A percentile compares a stretch with the other conserved stretches of the same genome.
Conservation (phyloP, 148 eudicot species). For the Suaeda aralocaspica region DNA sequence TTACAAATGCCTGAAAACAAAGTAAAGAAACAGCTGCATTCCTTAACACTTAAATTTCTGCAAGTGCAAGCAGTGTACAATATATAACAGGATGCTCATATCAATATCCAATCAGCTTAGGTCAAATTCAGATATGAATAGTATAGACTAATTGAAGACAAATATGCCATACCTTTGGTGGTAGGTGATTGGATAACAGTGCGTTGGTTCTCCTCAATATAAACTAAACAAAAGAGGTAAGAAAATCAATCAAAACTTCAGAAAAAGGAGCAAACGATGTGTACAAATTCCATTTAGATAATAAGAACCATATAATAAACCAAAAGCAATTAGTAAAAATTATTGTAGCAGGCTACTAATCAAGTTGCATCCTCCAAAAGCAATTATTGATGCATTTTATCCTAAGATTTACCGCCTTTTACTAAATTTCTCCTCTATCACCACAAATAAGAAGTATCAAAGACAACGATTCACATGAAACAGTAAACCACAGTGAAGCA, state of each 20-base stretch:
- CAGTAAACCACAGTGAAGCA: not conserved
- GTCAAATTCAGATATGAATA: not conserved
- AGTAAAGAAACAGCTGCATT: too few species aligned
- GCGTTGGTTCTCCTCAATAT: conserved; percentile 96
- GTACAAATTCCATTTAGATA: not conserved
- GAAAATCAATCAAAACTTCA: conserved; percentile 12
- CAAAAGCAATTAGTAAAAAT: not conserved
- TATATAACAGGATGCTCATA: not conserved
- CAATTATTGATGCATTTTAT: not conserved
- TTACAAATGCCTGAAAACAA: not conserved
- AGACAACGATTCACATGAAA: not conserved
- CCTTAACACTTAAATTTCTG: too few species aligned
- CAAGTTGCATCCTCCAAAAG: conserved; percentile 1
- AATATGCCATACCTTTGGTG: conserved; percentile 82
- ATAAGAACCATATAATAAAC: too few species aligned
- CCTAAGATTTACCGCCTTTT: not conserved
- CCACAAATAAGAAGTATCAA: not conserved
- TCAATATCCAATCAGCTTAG: not conserved
- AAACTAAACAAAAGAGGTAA: conserved; percentile 49
- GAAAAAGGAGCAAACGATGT: not conserved
- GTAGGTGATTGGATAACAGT: conserved; percentile 88
- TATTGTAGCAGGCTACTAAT: not conserved
- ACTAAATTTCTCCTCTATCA: not conserved
- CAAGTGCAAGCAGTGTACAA: not conserved
- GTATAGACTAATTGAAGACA: not conserved